phyloP scores from a whole-genome alignment of 2,329 filamentous ascomycete species.

The Colletotrichum sp. region DNA sequence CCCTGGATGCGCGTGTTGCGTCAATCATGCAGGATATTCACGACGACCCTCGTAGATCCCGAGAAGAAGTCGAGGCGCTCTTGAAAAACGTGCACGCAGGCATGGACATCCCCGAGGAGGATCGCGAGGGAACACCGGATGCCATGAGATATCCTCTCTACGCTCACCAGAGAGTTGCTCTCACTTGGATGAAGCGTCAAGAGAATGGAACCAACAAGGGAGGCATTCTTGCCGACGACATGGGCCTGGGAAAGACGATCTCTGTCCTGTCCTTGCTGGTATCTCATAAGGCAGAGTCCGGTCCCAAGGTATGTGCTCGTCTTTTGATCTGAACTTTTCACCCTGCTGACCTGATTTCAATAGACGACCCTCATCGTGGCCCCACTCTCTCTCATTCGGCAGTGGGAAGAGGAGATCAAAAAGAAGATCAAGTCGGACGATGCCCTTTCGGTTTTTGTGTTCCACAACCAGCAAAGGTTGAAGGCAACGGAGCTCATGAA shows the following conservation, averaged over 20 bases:
- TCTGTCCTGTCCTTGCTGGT: slow-evolving; percentile 82
- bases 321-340: background rate
- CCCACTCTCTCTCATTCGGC: slow-evolving; percentile 78
- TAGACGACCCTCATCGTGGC: slow-evolving; percentile 84
- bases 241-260: slow-evolving; percentile 86
- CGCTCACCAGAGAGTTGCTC: slow-evolving; percentile 80
- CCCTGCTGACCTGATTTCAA: background rate
- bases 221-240: slow-evolving; percentile 80
- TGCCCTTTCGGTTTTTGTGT: slow-evolving; percentile 68
- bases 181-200: slow-evolving; percentile 78
- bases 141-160: slow-evolving; percentile 74
- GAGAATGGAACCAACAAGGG: slow-evolving; percentile 78
- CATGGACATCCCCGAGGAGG: slow-evolving; percentile 64
- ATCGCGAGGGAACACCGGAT: slow-evolving; percentile 72
- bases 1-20: slow-evolving; percentile 28
- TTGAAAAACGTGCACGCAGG: slow-evolving; percentile 78
- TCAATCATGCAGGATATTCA: slow-evolving; percentile 32
- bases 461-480: slow-evolving; percentile 65
- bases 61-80: slow-evolving; percentile 73
- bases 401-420: slow-evolving; percentile 84
- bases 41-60: slow-evolving; percentile 43
- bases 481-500: slow-evolving; percentile 65
- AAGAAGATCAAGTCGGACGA: slow-evolving; percentile 68
- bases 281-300: slow-evolving; percentile 64
- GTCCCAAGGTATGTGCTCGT: slow-evolving; percentile 29